Percentiles rank a stretch among this genome's conserved stretches.
These are phyloP conservation scores for Paraphaeosphaeria sporulosa DNA, from an alignment of 2,329 filamentous ascomycete species.

Conservation along the genomic window DNA sequence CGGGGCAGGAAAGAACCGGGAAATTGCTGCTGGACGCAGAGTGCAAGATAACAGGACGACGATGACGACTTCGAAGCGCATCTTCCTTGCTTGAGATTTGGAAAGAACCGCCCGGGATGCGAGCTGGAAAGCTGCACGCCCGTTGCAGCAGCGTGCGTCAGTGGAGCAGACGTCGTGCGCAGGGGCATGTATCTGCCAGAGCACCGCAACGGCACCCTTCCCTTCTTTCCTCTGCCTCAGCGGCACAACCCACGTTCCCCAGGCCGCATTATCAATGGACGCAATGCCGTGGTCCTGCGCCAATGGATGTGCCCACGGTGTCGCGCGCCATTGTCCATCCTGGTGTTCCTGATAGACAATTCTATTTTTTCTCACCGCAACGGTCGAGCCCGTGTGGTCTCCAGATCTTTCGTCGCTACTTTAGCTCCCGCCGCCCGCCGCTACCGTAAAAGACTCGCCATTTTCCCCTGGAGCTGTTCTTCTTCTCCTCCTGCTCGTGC, in stretches of 20 bases:
- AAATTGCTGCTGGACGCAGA: too few relatives aligned
- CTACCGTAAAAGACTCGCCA: conserved; percentile 6
- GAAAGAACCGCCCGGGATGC: neutral
- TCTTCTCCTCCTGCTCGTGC: neutral
- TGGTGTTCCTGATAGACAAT: neutral
- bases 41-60: conserved; percentile 5
- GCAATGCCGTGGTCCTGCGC: conserved; percentile 3
- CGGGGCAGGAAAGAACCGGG: conserved; percentile 1
- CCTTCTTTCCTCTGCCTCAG: conserved; percentile 1
- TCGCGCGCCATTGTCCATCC: neutral
- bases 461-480: conserved; percentile 6
- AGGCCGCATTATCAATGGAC: conserved; percentile 11
- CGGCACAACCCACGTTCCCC: conserved; percentile 6
- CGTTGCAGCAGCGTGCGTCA: neutral
- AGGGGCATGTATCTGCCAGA: conserved; percentile 14
- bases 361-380: conserved; percentile 11
- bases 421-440: conserved; percentile 13
- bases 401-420: conserved; percentile 11
- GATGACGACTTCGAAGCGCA: neutral
- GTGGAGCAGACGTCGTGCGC: conserved; percentile 6
- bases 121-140: conserved; percentile 3
- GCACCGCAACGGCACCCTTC: neutral
- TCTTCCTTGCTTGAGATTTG: neutral
- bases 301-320: conserved; percentile 7
- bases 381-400: conserved; percentile 5